Evolutionary conservation across 495 filamentous ascomycete genomes (phyloP).

Genomic region (Hypoxylon fragiforme): DNA sequence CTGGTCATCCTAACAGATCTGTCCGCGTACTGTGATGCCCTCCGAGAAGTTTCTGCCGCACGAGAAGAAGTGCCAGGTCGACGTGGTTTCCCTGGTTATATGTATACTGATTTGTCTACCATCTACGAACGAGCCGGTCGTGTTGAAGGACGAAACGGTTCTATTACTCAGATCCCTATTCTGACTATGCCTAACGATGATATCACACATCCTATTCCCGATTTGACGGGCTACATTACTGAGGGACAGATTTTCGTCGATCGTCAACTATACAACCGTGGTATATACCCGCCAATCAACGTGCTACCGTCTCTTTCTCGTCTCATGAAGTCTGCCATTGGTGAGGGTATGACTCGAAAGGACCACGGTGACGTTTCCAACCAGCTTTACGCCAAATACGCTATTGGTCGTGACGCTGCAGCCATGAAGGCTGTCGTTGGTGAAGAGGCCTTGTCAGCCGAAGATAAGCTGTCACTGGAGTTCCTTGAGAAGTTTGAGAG

Average conservation of each 20-base stretch:
- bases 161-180: slow-evolving; percentile 98
- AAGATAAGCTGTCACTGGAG: slow-evolving; percentile 97
- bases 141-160: slow-evolving; percentile 95
- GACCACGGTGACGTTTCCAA: slow-evolving; percentile 99
- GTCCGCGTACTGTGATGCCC: slow-evolving; percentile 96
- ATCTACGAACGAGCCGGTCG: slow-evolving; percentile 99
- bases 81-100: slow-evolving; percentile 99
- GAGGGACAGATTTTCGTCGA: slow-evolving; percentile 99
- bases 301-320: slow-evolving; percentile 96
- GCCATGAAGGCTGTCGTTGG: slow-evolving; percentile 99
- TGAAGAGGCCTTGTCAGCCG: slow-evolving; percentile 90
- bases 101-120: slow-evolving; percentile 99
- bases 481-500: slow-evolving; percentile 98
- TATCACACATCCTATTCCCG: slow-evolving; percentile 99
- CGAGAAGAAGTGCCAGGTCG: slow-evolving; percentile 99
- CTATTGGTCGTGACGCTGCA: slow-evolving; percentile 96
- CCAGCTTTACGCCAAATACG: slow-evolving; percentile 99
- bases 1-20: slow-evolving; percentile 98
- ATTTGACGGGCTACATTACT: slow-evolving; percentile 98
- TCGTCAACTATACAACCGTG: slow-evolving; percentile 91
- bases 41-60: slow-evolving; percentile 96
- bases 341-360: slow-evolving; percentile 90
- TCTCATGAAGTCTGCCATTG: slow-evolving; percentile 99
- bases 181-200: slow-evolving; percentile 99
- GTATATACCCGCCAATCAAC: slow-evolving; percentile 98